Base-by-base conservation (phyloP, 805 yeast genomes). In the Middelhovenomyces tepae region DNA sequence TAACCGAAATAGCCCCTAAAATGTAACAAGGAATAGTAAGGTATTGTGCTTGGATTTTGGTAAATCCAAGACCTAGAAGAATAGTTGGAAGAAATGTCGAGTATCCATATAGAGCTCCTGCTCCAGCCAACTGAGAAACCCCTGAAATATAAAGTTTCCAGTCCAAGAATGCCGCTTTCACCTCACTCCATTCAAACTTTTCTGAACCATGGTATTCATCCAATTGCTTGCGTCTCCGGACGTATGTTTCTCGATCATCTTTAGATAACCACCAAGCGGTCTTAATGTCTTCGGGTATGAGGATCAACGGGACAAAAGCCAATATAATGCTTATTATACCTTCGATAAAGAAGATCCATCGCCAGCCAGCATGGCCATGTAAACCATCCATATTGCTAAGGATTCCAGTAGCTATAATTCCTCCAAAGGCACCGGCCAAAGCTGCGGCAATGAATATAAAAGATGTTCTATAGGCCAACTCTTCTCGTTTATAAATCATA, bases 271-370 rank as follows among this genome's bases (percentile, higher is more conserved):
- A 65, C 10, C 41, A 43, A 11, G 66, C 64, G 5, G 44, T 39
- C 9, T 51, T 51, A 11, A 62, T 59, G 25, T 53, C 48, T 36
- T 66, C 47, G 4, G 71, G 70, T 25, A 67, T 56, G 34, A 51
- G 53, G 19, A 49, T 21, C 19, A 51, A 48, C 3, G 70, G 59
- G 17, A 59, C 41, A 13, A 51, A 43, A 5, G 70, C 55, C n/a
- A 59, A 40, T 7, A 52, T 18, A 14, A 67, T 50, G 2, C 72
- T 65, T 23, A 65, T 51, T 35, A 75, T 56, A 15, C 82, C 78
- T 51, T 78, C 82, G 35, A 77, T 64, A 31, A 76, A 65, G 45
- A 72, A 73, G 56, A 73, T 67, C 83, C 83, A 76, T 51, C 74
- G 66, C 83, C 83, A 76, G 14, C 75, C 68, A 4, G 64, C 61